Evolutionary conservation across 176 grass and related monocot species (phyloP), one percentile per base, ranked within the genome.

Genomic region (Hsuehochloa calcarea): DNA sequence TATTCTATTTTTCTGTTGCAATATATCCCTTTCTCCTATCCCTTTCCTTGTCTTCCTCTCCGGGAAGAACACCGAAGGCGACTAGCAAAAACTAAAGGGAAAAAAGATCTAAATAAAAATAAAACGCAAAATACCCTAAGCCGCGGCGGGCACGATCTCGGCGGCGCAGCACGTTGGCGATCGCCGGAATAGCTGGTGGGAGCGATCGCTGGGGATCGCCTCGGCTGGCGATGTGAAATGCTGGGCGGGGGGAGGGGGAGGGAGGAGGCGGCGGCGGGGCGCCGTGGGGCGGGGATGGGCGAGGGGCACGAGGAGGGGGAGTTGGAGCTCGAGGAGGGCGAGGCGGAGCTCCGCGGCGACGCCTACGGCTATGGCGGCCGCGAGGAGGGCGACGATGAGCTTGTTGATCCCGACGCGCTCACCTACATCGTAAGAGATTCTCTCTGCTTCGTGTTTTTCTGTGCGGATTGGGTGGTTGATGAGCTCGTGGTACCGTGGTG

Each of bases 341-440:
- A 89, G 75, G 85, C 82, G 54, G 72, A n/a, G n/a, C n/a, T 31
- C 35, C 78, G 46, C 25, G 77, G 77, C 40, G 45, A 41, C 54
- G 25, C 1, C 39, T 50, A 37, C 59, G 40, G 5, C 40, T 41
- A 50, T 49, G 34, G 55, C 26, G 40, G 54, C 7, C 0, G 55
- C 19, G 64, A 68, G 8, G 72, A 35, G 72, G 72, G 60, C 22
- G 82, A 49, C 83, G 73, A 50, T 34, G 58, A 65, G 56, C 68
- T 76, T 59, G 19, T 74, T 79, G 89, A 89, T 65, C 86, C 86
- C 59, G 87, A 91, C 84, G 60, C 72, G 29, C 43, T 82, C 75
- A 81, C 92, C 29, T 79, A 81, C 80, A 91, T 94, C 71, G 92
- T 94, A 94, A 94, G 92, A 39, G 35, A 65, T 34, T 63, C 62